These are phyloP conservation scores for Crithidia bombi DNA, from an alignment of 208 protist species.

Conservation along the genomic window DNA sequence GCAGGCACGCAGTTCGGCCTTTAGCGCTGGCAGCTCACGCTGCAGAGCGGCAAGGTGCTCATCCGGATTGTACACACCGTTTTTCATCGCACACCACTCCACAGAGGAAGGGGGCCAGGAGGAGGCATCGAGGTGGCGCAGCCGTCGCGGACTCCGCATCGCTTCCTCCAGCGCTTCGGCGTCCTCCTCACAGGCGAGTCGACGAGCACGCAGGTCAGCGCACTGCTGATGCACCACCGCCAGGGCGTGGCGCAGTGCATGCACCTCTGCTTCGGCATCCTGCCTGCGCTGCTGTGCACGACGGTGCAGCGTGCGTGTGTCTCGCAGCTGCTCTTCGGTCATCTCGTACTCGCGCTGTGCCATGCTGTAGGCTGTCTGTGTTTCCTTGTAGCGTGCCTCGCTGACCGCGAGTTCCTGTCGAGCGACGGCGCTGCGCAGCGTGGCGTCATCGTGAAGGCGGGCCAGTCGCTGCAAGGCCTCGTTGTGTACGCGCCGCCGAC, in stretches of 20 bases:
- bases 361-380: constrained; percentile 13
- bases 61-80: not conserved
- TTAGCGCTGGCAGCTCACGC: constrained; percentile 15
- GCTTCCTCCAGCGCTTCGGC: constrained; percentile 8
- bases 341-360: constrained; percentile 5
- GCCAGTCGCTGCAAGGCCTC: constrained; percentile 2
- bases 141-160: not conserved
- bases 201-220: constrained; percentile 11
- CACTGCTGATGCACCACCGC: constrained; percentile 6
- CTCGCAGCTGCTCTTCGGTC: constrained; percentile 9
- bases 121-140: not conserved
- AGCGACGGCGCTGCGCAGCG: constrained; percentile 4
- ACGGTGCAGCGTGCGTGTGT: constrained; percentile 2
- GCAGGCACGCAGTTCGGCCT: constrained; percentile 2
- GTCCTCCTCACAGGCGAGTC: constrained; percentile 6
- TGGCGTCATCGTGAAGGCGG: constrained; percentile 10
- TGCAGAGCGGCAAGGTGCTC: not conserved
- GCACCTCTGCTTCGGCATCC: not conserved
- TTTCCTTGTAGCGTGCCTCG: constrained; percentile 2
- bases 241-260: not conserved
- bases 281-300: not conserved
- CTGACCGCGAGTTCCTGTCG: constrained; percentile 20
- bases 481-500: not conserved
- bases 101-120: not conserved
- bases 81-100: not conserved